Evolutionary conservation across 208 protist genomes (phyloP).

Genomic region (Trypanosoma melophagium): DNA sequence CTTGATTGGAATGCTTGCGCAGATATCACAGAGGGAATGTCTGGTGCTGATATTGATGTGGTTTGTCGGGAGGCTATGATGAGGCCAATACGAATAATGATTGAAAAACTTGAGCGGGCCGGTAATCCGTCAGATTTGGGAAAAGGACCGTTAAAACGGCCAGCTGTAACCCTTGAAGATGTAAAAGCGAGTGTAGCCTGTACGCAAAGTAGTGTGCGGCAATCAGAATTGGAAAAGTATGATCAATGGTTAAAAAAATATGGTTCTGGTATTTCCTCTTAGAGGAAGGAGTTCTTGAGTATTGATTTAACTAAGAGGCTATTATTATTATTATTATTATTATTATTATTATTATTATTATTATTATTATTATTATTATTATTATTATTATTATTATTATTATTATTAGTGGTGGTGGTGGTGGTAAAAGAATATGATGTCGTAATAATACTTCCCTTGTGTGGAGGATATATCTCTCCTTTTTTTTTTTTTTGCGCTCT

Average conservation of each 20-base stretch:
- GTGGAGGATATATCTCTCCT: not conserved
- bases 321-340: not conserved
- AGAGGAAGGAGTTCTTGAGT: not conserved
- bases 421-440: not conserved
- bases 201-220: conserved; percentile 75
- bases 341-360: conserved; percentile 2
- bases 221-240: conserved; percentile 67
- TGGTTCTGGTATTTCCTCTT: conserved; percentile 79
- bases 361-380: conserved; percentile 1
- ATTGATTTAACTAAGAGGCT: not conserved
- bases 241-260: conserved; percentile 69
- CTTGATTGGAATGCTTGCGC: conserved; percentile 74
- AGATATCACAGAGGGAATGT: conserved; percentile 74
- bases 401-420: not conserved
- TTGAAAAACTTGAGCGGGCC: conserved; percentile 68
- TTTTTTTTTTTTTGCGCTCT: not conserved
- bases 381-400: not conserved
- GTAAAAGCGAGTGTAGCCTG: conserved; percentile 74
- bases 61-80: conserved; percentile 93
- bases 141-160: conserved; percentile 36
- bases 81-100: conserved; percentile 86
- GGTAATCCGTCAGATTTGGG: conserved; percentile 30
- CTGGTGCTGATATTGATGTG: conserved; percentile 90
- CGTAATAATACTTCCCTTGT: not conserved
- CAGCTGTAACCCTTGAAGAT: conserved; percentile 68